These are phyloP conservation scores for Eucalyptus leucophloia DNA, from an alignment of 345 rosid genomes.

Conservation along the genomic window DNA sequence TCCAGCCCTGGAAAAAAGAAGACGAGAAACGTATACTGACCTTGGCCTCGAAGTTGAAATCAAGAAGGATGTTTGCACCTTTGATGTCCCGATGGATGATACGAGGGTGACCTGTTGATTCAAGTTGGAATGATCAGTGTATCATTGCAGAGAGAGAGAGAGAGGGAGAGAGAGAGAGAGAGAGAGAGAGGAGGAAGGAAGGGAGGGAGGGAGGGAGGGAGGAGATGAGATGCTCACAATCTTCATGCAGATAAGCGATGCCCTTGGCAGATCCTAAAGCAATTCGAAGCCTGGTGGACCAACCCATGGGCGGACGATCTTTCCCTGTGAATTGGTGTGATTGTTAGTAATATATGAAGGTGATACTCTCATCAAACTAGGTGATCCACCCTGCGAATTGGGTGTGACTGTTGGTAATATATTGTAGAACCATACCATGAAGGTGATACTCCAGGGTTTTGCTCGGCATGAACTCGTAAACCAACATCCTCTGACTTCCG, in stretches of 20 bases:
- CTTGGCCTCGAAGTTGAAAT: slow-evolving; percentile 59
- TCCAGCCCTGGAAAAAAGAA: background rate
- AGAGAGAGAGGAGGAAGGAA: too few species aligned
- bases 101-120: slow-evolving; percentile 66
- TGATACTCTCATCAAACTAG: slow-evolving; percentile 21
- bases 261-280: slow-evolving; percentile 93
- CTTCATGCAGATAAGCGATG: slow-evolving; percentile 93
- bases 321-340: slow-evolving; percentile 26
- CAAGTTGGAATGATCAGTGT: background rate
- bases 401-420: background rate
- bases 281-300: slow-evolving; percentile 63
- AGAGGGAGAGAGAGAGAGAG: background rate
- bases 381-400: slow-evolving; percentile 16
- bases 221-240: slow-evolving; percentile 36
- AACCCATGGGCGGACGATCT: slow-evolving; percentile 60
- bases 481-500: slow-evolving; percentile 56
- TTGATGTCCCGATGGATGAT: slow-evolving; percentile 96
- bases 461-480: slow-evolving; percentile 71
- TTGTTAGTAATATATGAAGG: slow-evolving; percentile 8
- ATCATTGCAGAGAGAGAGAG: background rate
- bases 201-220: background rate
- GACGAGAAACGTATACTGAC: slow-evolving; percentile 7
- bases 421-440: slow-evolving; percentile 21
- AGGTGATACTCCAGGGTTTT: slow-evolving; percentile 71
- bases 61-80: slow-evolving; percentile 77